Evolutionary conservation across 495 filamentous ascomycete genomes (phyloP), one percentile per base, ranked within the genome.

Genomic region (Glarea lozoyensis): DNA sequence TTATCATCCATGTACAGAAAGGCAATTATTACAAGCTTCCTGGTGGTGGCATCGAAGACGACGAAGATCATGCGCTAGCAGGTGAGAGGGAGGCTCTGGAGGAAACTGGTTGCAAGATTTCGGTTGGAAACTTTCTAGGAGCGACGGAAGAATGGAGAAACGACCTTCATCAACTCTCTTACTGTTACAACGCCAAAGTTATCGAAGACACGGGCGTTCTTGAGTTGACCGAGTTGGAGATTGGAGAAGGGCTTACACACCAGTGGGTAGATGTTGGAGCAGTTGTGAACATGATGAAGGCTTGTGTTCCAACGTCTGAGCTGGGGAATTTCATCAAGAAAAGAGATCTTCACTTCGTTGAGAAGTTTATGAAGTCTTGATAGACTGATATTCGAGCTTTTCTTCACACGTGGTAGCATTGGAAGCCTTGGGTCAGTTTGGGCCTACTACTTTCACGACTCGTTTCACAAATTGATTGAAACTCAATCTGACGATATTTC

Each of bases 1-100:
- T n/a, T n/a, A n/a, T n/a, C n/a, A n/a, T n/a, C n/a, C n/a, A n/a
- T n/a, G n/a, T n/a, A n/a, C n/a, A n/a, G n/a, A n/a, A n/a, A 43
- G 21, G 45, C 46, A 19, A 52, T 50, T 56, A 54, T 35, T 57
- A 57, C 40, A 58, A 60, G 41, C 49, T 56, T 7, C 56, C 56
- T 0, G 53, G 57, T 16, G 53, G 55, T 32, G 55, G 54, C 25
- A 48, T 56, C 23, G 52, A 58, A 15, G 21, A 19, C 2, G 45
- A 31, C 34, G 59, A 57, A 27, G 46, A 52, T 10, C 52, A 60
- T 35, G 7, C 15, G 4, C 20, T 25, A 2, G 55, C 57, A 4
- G 50, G 39, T 10, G 10, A 23, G 20, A 37, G 55, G 17, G 54
- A 57, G 29, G 41, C 50, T 13, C 39, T 32, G 2, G 58, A 61